phyloP scores from a whole-genome alignment of 768 basidiomycete genomes.

The Mycena chlorophos region DNA sequence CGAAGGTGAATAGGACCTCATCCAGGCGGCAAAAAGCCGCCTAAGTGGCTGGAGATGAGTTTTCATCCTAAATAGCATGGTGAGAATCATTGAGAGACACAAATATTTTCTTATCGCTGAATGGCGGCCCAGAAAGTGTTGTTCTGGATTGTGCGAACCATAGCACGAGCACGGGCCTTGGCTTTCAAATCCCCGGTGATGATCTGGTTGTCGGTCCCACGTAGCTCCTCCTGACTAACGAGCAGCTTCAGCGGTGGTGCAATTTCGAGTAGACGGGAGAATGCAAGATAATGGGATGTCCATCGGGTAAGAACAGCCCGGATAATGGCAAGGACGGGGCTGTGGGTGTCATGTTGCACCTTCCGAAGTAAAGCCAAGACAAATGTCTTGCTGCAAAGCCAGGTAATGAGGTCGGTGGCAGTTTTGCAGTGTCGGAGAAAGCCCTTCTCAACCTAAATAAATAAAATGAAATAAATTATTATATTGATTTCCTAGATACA shows the following conservation, averaged over 20 bases:
- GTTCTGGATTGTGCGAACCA: constrained; percentile 31
- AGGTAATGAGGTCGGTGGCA: constrained; percentile 38
- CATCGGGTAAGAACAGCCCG: constrained; percentile 37
- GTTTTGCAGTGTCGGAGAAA: constrained; percentile 24
- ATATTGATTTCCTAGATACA: background rate
- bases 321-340: constrained; percentile 25
- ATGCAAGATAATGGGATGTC: constrained; percentile 39
- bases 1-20: constrained; percentile 34
- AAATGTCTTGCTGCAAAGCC: constrained; percentile 36
- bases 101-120: constrained; percentile 25
- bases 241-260: constrained; percentile 19
- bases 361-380: constrained; percentile 30
- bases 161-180: constrained; percentile 27
- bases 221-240: constrained; percentile 21
- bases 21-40: constrained; percentile 30
- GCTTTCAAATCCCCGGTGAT: constrained; percentile 27
- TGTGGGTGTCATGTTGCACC: constrained; percentile 17
- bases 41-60: constrained; percentile 32
- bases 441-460: constrained; percentile 17
- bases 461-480: background rate
- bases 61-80: constrained; percentile 25
- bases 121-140: constrained; percentile 33
- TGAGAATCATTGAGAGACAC: constrained; percentile 1
- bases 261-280: constrained; percentile 31
- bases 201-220: constrained; percentile 15